Percentiles rank a stretch among this genome's conserved stretches.
Conservation (phyloP, 2,329 filamentous ascomycete species). For the Ophiostoma sp. region DNA sequence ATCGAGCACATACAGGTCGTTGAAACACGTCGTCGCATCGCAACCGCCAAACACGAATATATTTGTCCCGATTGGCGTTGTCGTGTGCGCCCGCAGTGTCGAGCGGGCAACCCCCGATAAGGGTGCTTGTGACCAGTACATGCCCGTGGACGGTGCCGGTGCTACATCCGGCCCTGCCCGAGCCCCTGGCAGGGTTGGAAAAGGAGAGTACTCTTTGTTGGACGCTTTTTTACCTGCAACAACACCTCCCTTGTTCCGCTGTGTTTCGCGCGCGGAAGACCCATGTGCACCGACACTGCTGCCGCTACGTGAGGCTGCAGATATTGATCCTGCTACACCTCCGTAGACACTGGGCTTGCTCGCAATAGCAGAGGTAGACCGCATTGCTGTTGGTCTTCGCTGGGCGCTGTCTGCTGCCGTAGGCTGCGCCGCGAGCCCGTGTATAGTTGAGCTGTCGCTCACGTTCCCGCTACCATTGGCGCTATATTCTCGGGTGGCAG, state of each 20-base stretch:
- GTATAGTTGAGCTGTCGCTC: slow-evolving; percentile 15
- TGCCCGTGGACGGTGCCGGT: slow-evolving; percentile 60
- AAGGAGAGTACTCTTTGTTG: slow-evolving; percentile 40
- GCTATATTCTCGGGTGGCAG: no score
- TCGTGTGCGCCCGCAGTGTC: slow-evolving; percentile 60
- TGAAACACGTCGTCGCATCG: slow-evolving; percentile 62
- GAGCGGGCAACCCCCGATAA: slow-evolving; percentile 58
- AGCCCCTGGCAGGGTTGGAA: slow-evolving; percentile 54
- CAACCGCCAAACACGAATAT: slow-evolving; percentile 66
- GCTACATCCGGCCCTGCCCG: slow-evolving; percentile 54
- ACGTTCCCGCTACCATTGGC: slow-evolving; percentile 25
- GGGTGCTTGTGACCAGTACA: slow-evolving; percentile 65
- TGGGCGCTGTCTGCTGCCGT: slow-evolving; percentile 30
- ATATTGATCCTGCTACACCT: slow-evolving; percentile 2
- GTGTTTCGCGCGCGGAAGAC: background rate
- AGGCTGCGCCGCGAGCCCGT: background rate
- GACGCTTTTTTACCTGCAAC: slow-evolving; percentile 22
- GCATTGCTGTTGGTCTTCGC: slow-evolving; percentile 42
- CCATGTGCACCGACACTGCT: background rate
- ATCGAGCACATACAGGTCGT: slow-evolving; percentile 63
- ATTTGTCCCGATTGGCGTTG: slow-evolving; percentile 60
- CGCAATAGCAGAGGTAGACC: slow-evolving; percentile 51
- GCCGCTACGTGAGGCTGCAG: background rate
- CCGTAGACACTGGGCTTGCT: slow-evolving; percentile 31
- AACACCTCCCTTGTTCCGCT: slow-evolving; percentile 14